A percentile compares a stretch with the other conserved stretches of the same genome.
phyloP scores from a whole-genome alignment of 2,329 filamentous ascomycete species.

The Talaromyces amestolkiae region DNA sequence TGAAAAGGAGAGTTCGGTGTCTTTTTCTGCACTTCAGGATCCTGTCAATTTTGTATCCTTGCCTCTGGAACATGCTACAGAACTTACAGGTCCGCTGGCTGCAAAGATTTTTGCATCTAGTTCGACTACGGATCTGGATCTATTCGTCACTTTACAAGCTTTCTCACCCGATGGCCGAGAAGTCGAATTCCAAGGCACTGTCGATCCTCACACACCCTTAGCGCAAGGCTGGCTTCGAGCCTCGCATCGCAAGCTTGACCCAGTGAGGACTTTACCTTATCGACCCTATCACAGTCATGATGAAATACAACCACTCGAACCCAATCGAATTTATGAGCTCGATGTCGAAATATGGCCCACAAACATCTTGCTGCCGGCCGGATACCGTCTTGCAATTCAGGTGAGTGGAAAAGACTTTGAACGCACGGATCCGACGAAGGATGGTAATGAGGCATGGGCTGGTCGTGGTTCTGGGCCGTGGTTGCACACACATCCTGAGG shows the following conservation, averaged over 20 bases:
- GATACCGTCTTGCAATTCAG: neutral
- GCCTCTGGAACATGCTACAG: neutral
- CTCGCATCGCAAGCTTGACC: conserved; percentile 11
- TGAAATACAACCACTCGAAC: neutral
- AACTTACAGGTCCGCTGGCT: neutral
- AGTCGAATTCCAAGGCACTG: conserved; percentile 1
- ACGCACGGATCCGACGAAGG: neutral
- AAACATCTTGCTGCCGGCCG: neutral
- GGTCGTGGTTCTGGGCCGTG: neutral
- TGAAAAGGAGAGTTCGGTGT: neutral
- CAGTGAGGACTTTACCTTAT: conserved; percentile 3
- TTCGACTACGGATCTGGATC: neutral
- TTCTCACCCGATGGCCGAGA: neutral
- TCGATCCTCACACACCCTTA: conserved; percentile 3
- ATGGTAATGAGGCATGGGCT: neutral
- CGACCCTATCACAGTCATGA: conserved; percentile 15
- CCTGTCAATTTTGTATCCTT: neutral
- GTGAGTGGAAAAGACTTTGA: conserved; percentile 7
- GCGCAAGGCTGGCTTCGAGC: conserved; percentile 14
- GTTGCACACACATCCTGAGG: conserved; percentile 5
- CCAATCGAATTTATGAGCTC: neutral
- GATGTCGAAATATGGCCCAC: conserved; percentile 5
- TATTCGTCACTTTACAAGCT: conserved; percentile 4
- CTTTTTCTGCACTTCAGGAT: neutral
- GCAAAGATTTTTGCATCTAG: neutral